A percentile compares a stretch with the other conserved stretches of the same genome.
Conservation (phyloP, 371 early-diverging fungal species). For the Lichtheimia corymbifera region DNA sequence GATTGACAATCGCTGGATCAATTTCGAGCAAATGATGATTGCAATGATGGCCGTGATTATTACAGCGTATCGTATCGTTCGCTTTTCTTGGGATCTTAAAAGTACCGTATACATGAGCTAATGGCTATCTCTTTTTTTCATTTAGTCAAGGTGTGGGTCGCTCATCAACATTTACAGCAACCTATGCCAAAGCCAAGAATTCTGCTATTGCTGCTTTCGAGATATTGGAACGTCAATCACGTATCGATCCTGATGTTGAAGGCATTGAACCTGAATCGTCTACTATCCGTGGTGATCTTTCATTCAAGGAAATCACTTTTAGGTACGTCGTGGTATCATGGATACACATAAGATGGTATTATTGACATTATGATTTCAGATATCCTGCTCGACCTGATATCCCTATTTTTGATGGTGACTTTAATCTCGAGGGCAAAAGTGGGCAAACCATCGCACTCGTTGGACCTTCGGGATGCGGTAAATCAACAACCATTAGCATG, state of each 20-base stretch:
- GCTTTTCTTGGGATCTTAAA: too few relatives aligned
- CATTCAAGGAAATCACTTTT: conserved; percentile 68
- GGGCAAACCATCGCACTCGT: conserved; percentile 88
- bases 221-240: conserved; percentile 71
- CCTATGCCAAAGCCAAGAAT: conserved; percentile 76
- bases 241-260: conserved; percentile 70
- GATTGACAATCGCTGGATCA: conserved; percentile 33
- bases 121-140: too few relatives aligned
- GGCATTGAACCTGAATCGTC: conserved; percentile 49
- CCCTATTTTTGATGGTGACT: conserved; percentile 70
- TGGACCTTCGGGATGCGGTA: conserved; percentile 88
- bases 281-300: conserved; percentile 55
- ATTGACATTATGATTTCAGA: not conserved
- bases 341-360: not conserved
- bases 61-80: conserved; percentile 35
- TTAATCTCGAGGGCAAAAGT: conserved; percentile 71
- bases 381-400: conserved; percentile 83
- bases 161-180: conserved; percentile 55
- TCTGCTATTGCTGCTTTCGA: conserved; percentile 79
- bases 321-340: conserved; percentile 7
- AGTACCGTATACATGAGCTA: too few relatives aligned
- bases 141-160: conserved; percentile 61
- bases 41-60: conserved; percentile 80
- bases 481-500: conserved; percentile 82
- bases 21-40: conserved; percentile 51